phyloP scores from a whole-genome alignment of 768 basidiomycete species.

The Leccinum subtestaceum region DNA sequence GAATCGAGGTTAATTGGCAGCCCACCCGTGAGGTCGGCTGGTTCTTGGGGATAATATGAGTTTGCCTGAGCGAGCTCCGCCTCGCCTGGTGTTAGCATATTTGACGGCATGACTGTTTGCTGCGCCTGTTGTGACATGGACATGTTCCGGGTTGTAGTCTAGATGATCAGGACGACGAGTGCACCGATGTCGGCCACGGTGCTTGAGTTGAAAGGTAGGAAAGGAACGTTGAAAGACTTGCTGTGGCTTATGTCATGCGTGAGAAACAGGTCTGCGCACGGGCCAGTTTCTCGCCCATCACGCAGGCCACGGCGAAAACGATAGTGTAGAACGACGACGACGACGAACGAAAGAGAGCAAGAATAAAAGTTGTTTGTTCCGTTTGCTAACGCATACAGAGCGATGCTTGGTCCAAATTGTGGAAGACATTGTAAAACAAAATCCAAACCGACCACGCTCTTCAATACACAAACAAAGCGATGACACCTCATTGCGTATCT shows the following conservation, averaged over 20 bases:
- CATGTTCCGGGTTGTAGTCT: constrained; percentile 1
- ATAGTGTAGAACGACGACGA: constrained; percentile 30
- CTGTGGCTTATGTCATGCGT: constrained; percentile 55
- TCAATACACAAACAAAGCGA: constrained; percentile 40
- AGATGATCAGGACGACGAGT: constrained; percentile 11
- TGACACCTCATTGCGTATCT: neutral
- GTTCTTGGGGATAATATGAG: constrained; percentile 71
- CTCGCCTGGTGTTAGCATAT: constrained; percentile 53
- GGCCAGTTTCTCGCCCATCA: constrained; percentile 41
- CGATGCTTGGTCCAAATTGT: constrained; percentile 65
- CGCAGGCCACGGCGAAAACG: constrained; percentile 22
- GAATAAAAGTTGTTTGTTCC: constrained; percentile 43
- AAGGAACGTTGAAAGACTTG: constrained; percentile 37
- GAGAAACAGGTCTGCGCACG: constrained; percentile 51
- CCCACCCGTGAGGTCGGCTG: constrained; percentile 78
- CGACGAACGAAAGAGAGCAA: constrained; percentile 31
- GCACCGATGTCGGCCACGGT: constrained; percentile 16
- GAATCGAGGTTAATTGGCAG: constrained; percentile 86
- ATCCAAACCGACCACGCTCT: constrained; percentile 42
- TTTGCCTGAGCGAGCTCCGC: constrained; percentile 52
- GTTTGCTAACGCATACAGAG: constrained; percentile 58
- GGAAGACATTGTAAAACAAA: constrained; percentile 77
- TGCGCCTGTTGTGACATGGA: constrained; percentile 51
- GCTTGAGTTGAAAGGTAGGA: constrained; percentile 27
- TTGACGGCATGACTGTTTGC: constrained; percentile 57